A percentile compares a stretch with the other conserved stretches of the same genome.
phyloP scores from a whole-genome alignment of 2,329 filamentous ascomycete genomes.

The Ascochyta rabiei region DNA sequence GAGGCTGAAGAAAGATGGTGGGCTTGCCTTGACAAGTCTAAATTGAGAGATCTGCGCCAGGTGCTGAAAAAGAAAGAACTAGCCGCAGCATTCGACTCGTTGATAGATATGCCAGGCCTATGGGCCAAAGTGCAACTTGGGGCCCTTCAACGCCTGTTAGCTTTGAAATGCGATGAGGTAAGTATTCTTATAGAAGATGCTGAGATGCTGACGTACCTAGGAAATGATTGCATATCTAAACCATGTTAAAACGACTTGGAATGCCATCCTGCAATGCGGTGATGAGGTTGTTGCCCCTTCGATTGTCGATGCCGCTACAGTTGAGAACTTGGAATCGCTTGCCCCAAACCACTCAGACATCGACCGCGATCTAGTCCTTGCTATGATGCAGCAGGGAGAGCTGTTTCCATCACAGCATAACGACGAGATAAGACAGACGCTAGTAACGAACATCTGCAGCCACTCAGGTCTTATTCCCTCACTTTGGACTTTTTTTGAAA shows the following conservation, averaged over 20 bases:
- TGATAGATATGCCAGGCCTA: constrained; percentile 27
- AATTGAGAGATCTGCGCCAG: constrained; percentile 25
- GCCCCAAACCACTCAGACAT: constrained; percentile 12
- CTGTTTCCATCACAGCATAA: constrained; percentile 16
- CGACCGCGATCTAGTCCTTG: constrained; percentile 6
- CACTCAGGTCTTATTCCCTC: constrained; percentile 14
- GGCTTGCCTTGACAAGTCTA: constrained; percentile 26
- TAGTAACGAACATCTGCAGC: constrained; percentile 15
- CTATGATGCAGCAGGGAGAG: constrained; percentile 9
- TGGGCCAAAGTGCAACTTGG: constrained; percentile 28
- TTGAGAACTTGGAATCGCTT: constrained; percentile 14
- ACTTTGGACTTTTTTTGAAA: constrained; percentile 25
- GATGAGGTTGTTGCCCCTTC: constrained; percentile 7
- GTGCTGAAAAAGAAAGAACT: constrained; percentile 20
- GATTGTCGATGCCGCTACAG: constrained; percentile 13
- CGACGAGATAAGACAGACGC: neutral
- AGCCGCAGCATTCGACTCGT: constrained; percentile 19
- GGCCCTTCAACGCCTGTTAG: constrained; percentile 26
- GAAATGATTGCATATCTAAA: constrained; percentile 26
- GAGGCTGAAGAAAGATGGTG: constrained; percentile 21
- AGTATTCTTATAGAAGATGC: neutral
- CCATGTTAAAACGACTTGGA: constrained; percentile 14
- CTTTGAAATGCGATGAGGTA: constrained; percentile 28
- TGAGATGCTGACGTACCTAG: constrained; percentile 8
- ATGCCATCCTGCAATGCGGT: constrained; percentile 14